Evolutionary conservation across 495 filamentous ascomycete species (phyloP).

Genomic region (Cudoniella acicularis): DNA sequence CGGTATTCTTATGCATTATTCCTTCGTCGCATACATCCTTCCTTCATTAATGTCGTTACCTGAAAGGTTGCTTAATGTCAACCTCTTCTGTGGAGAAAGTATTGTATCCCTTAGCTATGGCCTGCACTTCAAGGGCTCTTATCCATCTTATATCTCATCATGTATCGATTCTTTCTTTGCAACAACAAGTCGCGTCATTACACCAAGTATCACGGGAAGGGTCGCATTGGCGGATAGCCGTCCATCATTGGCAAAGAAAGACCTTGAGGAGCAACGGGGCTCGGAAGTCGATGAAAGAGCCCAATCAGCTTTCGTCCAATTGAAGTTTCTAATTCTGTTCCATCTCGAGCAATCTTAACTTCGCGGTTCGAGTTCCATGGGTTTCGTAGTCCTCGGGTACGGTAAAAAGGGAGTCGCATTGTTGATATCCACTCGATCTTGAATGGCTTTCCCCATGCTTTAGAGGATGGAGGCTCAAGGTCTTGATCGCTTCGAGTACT

Average conservation of each 20-base stretch:
- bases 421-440: slow-evolving; percentile 90
- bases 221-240: slow-evolving; percentile 20
- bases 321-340: slow-evolving; percentile 85
- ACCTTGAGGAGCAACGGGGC: slow-evolving; percentile 30
- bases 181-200: no score
- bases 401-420: slow-evolving; percentile 82
- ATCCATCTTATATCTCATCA: no score
- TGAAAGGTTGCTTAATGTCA: not conserved
- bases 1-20: not conserved
- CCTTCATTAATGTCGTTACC: slow-evolving; percentile 11
- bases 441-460: slow-evolving; percentile 91
- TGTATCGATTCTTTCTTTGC: no score
- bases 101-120: slow-evolving; percentile 9
- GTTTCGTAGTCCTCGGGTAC: slow-evolving; percentile 86
- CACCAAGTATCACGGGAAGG: slow-evolving; percentile 9
- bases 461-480: slow-evolving; percentile 36
- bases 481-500: slow-evolving; percentile 29
- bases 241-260: slow-evolving; percentile 20
- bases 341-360: slow-evolving; percentile 94
- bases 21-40: slow-evolving; percentile 2
- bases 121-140: slow-evolving; percentile 7
- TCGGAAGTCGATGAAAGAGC: slow-evolving; percentile 64
- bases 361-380: slow-evolving; percentile 95
- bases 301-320: slow-evolving; percentile 74
- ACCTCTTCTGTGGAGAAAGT: not conserved